Conservation (phyloP, 2,329 filamentous ascomycete species). For the Dryadomyces quercivorus region DNA sequence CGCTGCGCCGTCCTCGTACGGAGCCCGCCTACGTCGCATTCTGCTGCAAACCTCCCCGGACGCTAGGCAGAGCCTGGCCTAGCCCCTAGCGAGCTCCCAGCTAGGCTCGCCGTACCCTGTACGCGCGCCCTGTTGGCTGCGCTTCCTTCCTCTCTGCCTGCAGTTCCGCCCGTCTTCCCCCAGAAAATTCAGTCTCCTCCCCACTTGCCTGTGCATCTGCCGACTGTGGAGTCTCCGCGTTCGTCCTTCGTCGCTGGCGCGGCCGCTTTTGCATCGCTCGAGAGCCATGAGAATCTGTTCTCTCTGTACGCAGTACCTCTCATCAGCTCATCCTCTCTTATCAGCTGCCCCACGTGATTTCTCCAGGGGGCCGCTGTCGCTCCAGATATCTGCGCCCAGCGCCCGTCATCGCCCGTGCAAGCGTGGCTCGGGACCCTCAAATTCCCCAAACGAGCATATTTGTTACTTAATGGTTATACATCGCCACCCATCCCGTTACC, state of each 20-base stretch:
- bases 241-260: constrained; percentile 1
- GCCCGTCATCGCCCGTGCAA: not conserved
- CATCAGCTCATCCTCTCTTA: not conserved
- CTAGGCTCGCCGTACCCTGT: not conserved
- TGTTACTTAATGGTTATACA: constrained; percentile 15
- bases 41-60: not conserved
- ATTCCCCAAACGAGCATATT: constrained; percentile 9
- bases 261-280: too few relatives aligned
- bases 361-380: not conserved
- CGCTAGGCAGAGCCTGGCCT: not conserved
- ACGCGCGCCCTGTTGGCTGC: not conserved
- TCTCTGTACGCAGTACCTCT: not conserved
- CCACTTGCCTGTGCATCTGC: not conserved
- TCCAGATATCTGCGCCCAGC: not conserved
- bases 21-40: not conserved
- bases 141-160: too few relatives aligned
- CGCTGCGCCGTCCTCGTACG: not conserved
- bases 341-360: not conserved
- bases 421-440: not conserved
- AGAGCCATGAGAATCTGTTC: too few relatives aligned
- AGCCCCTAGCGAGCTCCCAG: not conserved
- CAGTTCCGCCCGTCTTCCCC: not conserved
- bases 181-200: not conserved
- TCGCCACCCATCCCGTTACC: constrained; percentile 10
- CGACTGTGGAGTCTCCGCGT: constrained; percentile 5